Base-by-base conservation (phyloP, 2,329 filamentous ascomycete species). In the Pseudocercospora musae region DNA sequence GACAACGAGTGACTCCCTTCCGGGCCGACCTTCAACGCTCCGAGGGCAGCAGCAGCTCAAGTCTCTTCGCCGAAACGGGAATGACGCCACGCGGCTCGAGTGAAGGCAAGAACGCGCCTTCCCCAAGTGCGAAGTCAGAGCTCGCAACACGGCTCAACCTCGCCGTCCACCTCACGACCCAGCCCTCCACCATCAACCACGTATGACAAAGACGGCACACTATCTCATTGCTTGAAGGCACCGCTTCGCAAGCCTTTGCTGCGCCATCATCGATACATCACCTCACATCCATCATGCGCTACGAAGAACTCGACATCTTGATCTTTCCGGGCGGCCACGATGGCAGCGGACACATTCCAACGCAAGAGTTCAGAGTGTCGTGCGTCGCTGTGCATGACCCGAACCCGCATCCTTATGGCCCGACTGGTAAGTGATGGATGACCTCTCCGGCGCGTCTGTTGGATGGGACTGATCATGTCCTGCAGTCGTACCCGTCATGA, bases 271-370 rank as follows among this genome's bases (percentile, higher is more conserved):
- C 46, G 25, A 58, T 57, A 44, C 37, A 52, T 13, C 57, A 44
- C 42, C 44, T 57, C 37, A 5, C 33, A 42, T 50, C 52, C 53
- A 68, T 1, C 42, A 96, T 96, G 92, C 87, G 91, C 62, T 96
- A 89, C 81, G 85, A 91, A 69, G 87, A 91, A 71, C 96, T 91
- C 92, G 92, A 96, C 71, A 84, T 95, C 59, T 85, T 96, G 48
- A 81, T 96, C 64, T 96, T 96, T 74, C 88, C 90, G 0, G 79
- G 80, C 15, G 77, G 76, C 18, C 37, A 40, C 64, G 65, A 62
- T 29, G 59, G 46, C 10, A 70, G 79, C 18, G 87, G 82, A 69
- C 87, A 86, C 69, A 78, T 89, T 11, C 92, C 92, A 0, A 77
- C 93, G 59, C 90, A 91, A 75, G 92, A 96, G 76, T 96, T 95